Percentiles rank a stretch among this genome's conserved stretches.
phyloP scores from a whole-genome alignment of 441 rosid species.

The Erodium texanum region DNA sequence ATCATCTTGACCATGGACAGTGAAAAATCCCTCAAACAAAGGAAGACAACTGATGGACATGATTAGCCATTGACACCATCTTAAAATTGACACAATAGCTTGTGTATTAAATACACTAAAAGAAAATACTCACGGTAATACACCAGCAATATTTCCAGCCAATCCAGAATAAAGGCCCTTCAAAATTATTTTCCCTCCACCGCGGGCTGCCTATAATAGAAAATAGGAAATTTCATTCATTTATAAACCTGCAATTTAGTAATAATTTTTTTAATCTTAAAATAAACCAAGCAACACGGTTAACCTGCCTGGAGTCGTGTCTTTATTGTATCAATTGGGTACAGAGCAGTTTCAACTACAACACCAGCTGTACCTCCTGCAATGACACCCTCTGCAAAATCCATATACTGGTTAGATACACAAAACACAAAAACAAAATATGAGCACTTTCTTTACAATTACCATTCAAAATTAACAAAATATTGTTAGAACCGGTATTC shows the following conservation, averaged over 20 bases:
- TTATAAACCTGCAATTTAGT: background rate
- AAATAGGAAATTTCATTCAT: slow-evolving; percentile 9
- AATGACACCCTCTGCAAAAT: slow-evolving; percentile 63
- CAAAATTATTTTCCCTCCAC: slow-evolving; percentile 55
- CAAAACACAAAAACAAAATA: background rate
- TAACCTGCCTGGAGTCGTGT: slow-evolving; percentile 66
- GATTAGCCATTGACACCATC: background rate
- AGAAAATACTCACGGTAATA: slow-evolving; percentile 52
- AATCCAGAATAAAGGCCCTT: slow-evolving; percentile 76
- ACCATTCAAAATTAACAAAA: too few species aligned
- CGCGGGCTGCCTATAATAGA: slow-evolving; percentile 46
- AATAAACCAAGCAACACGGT: slow-evolving; percentile 3
- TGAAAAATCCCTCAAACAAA: background rate
- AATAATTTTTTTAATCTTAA: background rate
- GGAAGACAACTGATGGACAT: background rate
- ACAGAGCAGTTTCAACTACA: slow-evolving; percentile 65
- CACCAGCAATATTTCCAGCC: slow-evolving; percentile 65
- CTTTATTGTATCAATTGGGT: slow-evolving; percentile 72
- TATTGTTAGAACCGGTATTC: too few species aligned
- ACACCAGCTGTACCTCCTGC: slow-evolving; percentile 81
- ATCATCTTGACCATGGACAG: background rate
- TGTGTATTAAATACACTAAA: slow-evolving; percentile 9
- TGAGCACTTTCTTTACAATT: background rate
- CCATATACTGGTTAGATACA: slow-evolving; percentile 10
- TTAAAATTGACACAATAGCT: background rate